Base-by-base conservation (phyloP, 805 yeast genomes). In the Saturnispora ahearnii region DNA sequence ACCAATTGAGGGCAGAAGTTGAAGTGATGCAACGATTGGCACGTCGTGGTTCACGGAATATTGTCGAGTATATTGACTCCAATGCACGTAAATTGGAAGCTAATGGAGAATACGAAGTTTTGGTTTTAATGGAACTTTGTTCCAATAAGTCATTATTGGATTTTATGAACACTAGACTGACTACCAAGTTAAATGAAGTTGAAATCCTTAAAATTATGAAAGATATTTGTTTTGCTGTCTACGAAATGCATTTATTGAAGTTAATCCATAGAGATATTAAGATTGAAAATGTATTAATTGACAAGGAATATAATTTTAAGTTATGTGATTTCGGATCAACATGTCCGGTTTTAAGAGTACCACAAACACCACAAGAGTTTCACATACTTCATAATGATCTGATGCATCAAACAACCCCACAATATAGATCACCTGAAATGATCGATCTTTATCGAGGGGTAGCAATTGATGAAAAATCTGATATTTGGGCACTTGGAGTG, bases 401-500 rank as follows among this genome's bases (percentile, higher is more conserved):
- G 50, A 77, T 87, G 59, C 80, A 82, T 55, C 95, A 91, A 62
- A 91, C 99, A 0, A 91, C 99, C 4, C 96, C 96, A 13, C 99
- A 93, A 65, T 91, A 91, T 63, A 73, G 99, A 55, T 74, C 95
- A 0, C 99, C 99, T 0, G 99, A 91, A 63, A 93, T 91, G 98
- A 78, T 91, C 50, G 97, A 91, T 66, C 73, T 90, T 26, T 83
- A 84, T 62, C 72, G 88, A 44, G 86, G 89, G 6, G 69, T 81
- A 44, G 93, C 96, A 2, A 85, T 91, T 38, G 93, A 91, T 65
- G 95, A 90, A 59, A 88, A 88, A 65, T 76, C 91, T 7, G 99
- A 91, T 67, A 86, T 91, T 44, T 91, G 99, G 99, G 99, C 99
- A 0, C 69, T 91, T 44, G 99, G 99, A 10, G 83, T 93, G 31